A percentile compares a stretch with the other conserved stretches of the same genome.
These are phyloP conservation scores for Dactylellina sp. DNA, from an alignment of 2,329 filamentous ascomycete species.

Conservation along the genomic window DNA sequence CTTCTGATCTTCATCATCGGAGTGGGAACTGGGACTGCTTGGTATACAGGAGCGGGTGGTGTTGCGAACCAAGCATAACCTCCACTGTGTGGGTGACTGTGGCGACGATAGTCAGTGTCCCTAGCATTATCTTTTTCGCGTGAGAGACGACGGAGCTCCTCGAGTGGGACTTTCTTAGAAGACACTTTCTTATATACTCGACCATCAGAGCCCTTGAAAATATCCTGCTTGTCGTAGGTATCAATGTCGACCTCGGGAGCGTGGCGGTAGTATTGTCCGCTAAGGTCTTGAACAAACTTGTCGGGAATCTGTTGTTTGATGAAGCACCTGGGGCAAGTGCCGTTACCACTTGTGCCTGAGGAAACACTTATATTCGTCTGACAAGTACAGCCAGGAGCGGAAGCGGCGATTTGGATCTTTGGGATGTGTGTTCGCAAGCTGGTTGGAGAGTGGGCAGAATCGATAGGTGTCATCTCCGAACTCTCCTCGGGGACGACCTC, in stretches of 20 bases:
- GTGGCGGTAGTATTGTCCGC: conserved; percentile 36
- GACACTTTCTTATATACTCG: conserved; percentile 41
- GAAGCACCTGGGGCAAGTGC: conserved; percentile 42
- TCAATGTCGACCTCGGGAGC: conserved; percentile 42
- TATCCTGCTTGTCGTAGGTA: conserved; percentile 32
- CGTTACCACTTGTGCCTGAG: conserved; percentile 20
- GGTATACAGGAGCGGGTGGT: conserved; percentile 20
- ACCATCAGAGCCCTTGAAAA: conserved; percentile 52
- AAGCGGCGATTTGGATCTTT: conserved; percentile 31
- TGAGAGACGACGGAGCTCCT: conserved; percentile 25
- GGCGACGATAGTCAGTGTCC: conserved; percentile 8
- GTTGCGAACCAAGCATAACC: conserved; percentile 11
- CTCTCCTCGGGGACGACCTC: conserved; percentile 31
- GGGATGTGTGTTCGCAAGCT: conserved; percentile 25
- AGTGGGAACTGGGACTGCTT: conserved; percentile 16
- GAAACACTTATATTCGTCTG: conserved; percentile 9
- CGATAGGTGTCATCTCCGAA: conserved; percentile 29
- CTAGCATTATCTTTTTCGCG: conserved; percentile 8
- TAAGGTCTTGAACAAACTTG: conserved; percentile 42
- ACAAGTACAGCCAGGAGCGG: conserved; percentile 37
- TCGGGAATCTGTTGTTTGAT: conserved; percentile 50
- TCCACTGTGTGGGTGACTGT: neutral
- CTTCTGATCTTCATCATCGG: conserved; percentile 45
- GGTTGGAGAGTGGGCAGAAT: conserved; percentile 44
- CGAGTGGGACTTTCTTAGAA: conserved; percentile 35